Percentiles rank a stretch among this genome's conserved stretches.
Conservation (phyloP, 352 stramenopile species). For the Phytopythium helicoides region DNA sequence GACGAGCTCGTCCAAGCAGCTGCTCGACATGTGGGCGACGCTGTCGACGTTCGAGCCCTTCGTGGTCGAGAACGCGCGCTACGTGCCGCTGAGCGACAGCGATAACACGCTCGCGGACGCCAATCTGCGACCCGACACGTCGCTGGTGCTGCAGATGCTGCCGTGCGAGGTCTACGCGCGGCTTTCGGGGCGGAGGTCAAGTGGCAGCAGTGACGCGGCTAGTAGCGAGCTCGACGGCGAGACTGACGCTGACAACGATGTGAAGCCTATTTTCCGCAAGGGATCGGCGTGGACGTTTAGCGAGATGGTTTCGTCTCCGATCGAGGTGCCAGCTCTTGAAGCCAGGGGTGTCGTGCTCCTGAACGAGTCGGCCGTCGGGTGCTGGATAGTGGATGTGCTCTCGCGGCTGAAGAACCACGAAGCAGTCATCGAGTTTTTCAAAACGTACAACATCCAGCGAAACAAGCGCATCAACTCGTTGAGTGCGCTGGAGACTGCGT, state of each 20-base stretch:
- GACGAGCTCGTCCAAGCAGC: slow-evolving; percentile 7
- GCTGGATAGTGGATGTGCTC: slow-evolving; percentile 1
- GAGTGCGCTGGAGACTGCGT: no score
- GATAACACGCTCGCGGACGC: neutral
- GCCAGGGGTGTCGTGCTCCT: slow-evolving; percentile 18
- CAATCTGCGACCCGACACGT: neutral
- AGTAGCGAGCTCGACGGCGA: neutral
- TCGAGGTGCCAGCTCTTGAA: neutral
- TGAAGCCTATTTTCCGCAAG: neutral
- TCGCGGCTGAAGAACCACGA: neutral
- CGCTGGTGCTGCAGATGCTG: slow-evolving; percentile 33
- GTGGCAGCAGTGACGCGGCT: neutral
- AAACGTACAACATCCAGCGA: slow-evolving; percentile 28
- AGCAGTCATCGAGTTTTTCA: slow-evolving; percentile 22
- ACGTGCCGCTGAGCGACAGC: slow-evolving; percentile 9
- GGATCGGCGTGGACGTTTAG: slow-evolving; percentile 1
- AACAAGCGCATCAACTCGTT: neutral
- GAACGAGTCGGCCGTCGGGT: slow-evolving; percentile 27
- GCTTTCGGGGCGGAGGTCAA: slow-evolving; percentile 12
- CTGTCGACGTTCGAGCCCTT: slow-evolving; percentile 29
- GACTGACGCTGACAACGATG: no score
- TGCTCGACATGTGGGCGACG: slow-evolving; percentile 27
- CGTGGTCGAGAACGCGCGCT: slow-evolving; percentile 9
- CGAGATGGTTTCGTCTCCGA: neutral
- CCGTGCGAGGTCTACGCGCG: slow-evolving; percentile 28